Conservation (phyloP, 768 basidiomycete species). For the Cystoderma amianthinum region DNA sequence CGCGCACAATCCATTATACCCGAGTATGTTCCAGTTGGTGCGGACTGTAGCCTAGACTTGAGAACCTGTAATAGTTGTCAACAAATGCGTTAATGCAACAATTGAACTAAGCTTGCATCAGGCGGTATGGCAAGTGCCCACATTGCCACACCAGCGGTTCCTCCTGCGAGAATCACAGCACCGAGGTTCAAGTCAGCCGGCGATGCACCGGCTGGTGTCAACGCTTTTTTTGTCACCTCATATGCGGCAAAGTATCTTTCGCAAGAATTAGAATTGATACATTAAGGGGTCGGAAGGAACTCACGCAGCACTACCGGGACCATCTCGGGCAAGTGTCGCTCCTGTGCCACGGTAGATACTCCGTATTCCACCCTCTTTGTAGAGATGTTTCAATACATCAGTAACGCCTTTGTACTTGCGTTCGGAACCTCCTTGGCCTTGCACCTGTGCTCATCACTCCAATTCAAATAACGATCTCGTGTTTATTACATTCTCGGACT, state of each 20-base stretch:
- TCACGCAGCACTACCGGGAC: slow-evolving; percentile 94
- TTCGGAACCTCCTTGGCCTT: slow-evolving; percentile 76
- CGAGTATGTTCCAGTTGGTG: slow-evolving; percentile 95
- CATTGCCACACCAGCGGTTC: slow-evolving; percentile 95
- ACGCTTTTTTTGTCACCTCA: slow-evolving; percentile 82
- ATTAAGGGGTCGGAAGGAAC: slow-evolving; percentile 20
- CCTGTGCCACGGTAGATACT: slow-evolving; percentile 90
- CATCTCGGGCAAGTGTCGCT: slow-evolving; percentile 93
- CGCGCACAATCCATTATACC: slow-evolving; percentile 89
- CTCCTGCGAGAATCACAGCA: slow-evolving; percentile 87
- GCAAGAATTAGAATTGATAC: slow-evolving; percentile 6
- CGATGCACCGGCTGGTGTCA: slow-evolving; percentile 79
- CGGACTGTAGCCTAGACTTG: slow-evolving; percentile 94
- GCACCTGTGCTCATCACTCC: slow-evolving; percentile 44
- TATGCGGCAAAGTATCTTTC: slow-evolving; percentile 93
- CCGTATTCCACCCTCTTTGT: slow-evolving; percentile 86
- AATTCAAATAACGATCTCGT: too few relatives aligned
- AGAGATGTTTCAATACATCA: slow-evolving; percentile 86
- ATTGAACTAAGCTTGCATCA: slow-evolving; percentile 77
- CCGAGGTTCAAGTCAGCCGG: slow-evolving; percentile 77
- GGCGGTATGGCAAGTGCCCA: slow-evolving; percentile 97
- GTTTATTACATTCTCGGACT: too few relatives aligned
- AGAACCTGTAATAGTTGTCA: slow-evolving; percentile 76
- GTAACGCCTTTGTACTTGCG: slow-evolving; percentile 83
- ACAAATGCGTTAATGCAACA: slow-evolving; percentile 3